Evolutionary conservation across 768 basidiomycete genomes (phyloP).

Genomic region (Tulasnella sp.): DNA sequence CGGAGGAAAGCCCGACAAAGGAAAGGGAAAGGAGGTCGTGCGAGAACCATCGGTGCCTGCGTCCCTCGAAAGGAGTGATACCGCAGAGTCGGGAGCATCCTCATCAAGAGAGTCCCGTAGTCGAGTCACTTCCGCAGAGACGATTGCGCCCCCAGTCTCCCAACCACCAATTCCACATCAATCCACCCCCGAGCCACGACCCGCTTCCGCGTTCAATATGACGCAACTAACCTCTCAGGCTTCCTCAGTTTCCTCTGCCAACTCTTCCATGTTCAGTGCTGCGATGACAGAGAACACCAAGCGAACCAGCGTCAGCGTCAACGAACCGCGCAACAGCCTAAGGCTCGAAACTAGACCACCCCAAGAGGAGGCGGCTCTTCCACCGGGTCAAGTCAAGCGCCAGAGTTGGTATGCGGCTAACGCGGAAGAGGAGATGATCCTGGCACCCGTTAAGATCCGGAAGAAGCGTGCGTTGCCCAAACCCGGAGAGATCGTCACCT

Average conservation of each 20-base stretch:
- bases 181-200: neutral
- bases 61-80: neutral
- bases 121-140: neutral
- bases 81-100: constrained; percentile 1
- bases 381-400: neutral
- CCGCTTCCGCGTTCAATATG: neutral
- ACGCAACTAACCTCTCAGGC: constrained; percentile 7
- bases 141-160: neutral
- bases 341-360: neutral
- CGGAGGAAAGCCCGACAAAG: neutral
- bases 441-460: constrained; percentile 1
- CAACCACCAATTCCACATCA: neutral
- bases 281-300: constrained; percentile 2
- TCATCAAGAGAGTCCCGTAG: neutral
- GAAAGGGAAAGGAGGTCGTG: neutral
- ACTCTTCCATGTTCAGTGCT: constrained; percentile 4
- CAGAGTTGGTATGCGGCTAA: neutral
- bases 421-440: neutral
- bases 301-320: neutral
- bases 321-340: neutral
- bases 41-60: neutral
- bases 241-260: constrained; percentile 9
- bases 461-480: constrained; percentile 13
- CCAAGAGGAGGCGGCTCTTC: neutral
- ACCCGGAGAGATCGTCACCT: neutral